These are phyloP conservation scores for Coelastrella sp. DNA, from an alignment of 139 green algal species.

Conservation along the genomic window DNA sequence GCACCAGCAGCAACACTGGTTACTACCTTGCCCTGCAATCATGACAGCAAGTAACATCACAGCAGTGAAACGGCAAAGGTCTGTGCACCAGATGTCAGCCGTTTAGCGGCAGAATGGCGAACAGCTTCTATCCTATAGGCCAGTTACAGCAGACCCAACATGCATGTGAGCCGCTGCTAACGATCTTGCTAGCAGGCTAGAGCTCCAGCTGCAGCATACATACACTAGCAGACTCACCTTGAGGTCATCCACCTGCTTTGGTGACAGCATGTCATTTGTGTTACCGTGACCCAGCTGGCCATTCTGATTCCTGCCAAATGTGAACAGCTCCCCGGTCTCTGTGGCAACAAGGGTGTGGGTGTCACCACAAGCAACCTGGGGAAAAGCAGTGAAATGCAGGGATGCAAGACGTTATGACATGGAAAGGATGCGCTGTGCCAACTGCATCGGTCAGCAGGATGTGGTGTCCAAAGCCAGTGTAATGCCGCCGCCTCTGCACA, in stretches of 20 bases:
- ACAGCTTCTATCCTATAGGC: too few species aligned
- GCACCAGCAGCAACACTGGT: constrained; percentile 15
- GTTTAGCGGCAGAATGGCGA: too few species aligned
- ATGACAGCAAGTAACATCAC: too few species aligned
- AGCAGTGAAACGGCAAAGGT: not conserved
- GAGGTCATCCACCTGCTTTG: constrained; percentile 68
- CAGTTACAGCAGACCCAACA: not conserved
- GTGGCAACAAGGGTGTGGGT: constrained; percentile 88
- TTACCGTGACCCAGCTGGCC: constrained; percentile 90
- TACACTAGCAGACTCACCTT: constrained; percentile 53
- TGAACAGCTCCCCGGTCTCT: constrained; percentile 69
- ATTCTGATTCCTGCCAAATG: constrained; percentile 87
- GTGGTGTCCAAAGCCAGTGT: too few species aligned
- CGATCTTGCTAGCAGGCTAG: not conserved
- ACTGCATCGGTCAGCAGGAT: too few species aligned
- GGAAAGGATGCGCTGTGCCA: too few species aligned
- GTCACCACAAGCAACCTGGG: constrained; percentile 87
- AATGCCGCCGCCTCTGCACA: too few species aligned
- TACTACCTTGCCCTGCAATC: constrained; percentile 65
- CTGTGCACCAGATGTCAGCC: too few species aligned
- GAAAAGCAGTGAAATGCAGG: constrained; percentile 7
- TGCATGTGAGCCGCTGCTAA: too few species aligned
- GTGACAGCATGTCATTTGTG: constrained; percentile 71
- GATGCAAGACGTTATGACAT: not conserved
- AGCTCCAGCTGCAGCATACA: not conserved